These are phyloP conservation scores for Blastobotrys aristatus DNA, from an alignment of 1,139 yeast genomes.

Conservation along the genomic window DNA sequence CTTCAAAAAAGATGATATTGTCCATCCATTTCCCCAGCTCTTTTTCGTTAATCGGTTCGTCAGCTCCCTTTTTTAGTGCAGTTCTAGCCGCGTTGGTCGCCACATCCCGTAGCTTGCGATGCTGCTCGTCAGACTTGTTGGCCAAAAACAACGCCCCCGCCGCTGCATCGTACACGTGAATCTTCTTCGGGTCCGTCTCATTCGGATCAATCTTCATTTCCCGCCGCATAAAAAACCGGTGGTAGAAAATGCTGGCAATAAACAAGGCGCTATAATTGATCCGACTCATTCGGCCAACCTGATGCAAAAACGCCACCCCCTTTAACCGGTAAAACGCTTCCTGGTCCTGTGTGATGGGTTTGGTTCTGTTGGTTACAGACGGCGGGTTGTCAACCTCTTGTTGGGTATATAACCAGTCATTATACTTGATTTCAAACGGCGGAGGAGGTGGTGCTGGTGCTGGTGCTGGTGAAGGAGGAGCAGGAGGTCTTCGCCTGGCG, in stretches of 20 bases:
- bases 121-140: conserved; percentile 48
- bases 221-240: conserved; percentile 46
- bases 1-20: conserved; percentile 42
- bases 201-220: conserved; percentile 29
- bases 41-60: conserved; percentile 43
- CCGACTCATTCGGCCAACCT: conserved; percentile 41
- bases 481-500: background rate
- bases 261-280: conserved; percentile 45
- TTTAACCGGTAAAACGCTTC: conserved; percentile 43
- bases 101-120: conserved; percentile 44
- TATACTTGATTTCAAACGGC: background rate
- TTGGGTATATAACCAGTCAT: conserved; percentile 14
- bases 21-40: conserved; percentile 51
- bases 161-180: conserved; percentile 42
- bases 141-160: conserved; percentile 49
- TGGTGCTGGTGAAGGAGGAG: too few species aligned
- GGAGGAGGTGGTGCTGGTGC: conserved; percentile 5
- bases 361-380: background rate
- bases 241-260: conserved; percentile 46
- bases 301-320: conserved; percentile 44
- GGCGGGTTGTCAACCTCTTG: conserved; percentile 11
- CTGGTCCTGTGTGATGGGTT: conserved; percentile 11
- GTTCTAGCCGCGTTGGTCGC: conserved; percentile 44
- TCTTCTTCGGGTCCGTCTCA: conserved; percentile 19
- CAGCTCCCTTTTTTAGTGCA: conserved; percentile 39